Evolutionary conservation across 2,329 filamentous ascomycete species (phyloP).

Genomic region (Nemania abortiva): DNA sequence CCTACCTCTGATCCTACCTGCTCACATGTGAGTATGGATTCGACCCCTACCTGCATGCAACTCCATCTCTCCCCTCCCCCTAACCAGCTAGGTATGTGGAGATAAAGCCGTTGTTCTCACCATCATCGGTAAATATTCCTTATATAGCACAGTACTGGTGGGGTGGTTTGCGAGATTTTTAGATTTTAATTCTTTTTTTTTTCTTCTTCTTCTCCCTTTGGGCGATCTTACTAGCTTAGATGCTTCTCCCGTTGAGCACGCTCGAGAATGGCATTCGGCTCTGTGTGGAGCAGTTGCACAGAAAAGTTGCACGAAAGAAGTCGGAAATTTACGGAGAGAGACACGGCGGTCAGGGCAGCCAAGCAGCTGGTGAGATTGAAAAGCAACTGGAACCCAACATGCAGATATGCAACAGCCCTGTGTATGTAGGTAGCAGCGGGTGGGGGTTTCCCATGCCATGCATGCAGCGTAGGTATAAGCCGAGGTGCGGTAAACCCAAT

Average conservation of each 20-base stretch:
- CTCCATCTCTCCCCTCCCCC: constrained; percentile 14
- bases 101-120: constrained; percentile 1
- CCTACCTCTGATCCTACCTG: no score
- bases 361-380: neutral
- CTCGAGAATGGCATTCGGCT: neutral
- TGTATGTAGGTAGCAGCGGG: constrained; percentile 1
- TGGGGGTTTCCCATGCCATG: constrained; percentile 1
- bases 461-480: neutral
- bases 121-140: neutral
- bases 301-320: neutral
- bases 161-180: neutral
- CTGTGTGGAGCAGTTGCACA: neutral
- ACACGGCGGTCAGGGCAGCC: neutral
- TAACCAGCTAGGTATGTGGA: neutral
- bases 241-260: neutral
- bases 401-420: neutral
- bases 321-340: neutral
- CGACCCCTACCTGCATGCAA: constrained; percentile 26
- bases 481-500: constrained; percentile 7
- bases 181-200: neutral
- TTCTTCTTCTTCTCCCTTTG: neutral
- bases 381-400: neutral
- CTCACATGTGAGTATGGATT: constrained; percentile 9
- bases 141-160: neutral
- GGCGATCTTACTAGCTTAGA: neutral